Percentiles rank a stretch among this genome's conserved stretches.
Evolutionary conservation across 495 filamentous ascomycete species (phyloP).

Genomic region (Talaromyces stipitatus): DNA sequence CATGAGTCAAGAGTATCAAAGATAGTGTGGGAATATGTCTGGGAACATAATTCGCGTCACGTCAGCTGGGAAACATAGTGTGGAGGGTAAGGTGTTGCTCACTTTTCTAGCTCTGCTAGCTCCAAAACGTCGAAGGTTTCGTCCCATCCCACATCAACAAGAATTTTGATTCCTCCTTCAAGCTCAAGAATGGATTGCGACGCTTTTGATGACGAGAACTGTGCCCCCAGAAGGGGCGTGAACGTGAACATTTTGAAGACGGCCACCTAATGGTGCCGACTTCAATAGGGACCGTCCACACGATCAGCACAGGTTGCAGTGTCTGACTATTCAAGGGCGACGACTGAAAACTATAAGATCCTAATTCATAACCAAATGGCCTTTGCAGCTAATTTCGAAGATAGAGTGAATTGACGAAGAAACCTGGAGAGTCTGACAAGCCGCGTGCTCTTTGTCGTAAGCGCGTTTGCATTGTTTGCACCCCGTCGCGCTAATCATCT

Average conservation of each 20-base stretch:
- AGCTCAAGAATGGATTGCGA: constrained; percentile 94
- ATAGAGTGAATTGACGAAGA: not conserved
- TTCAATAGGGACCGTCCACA: not conserved
- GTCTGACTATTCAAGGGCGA: not conserved
- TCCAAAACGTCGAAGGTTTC: constrained; percentile 74
- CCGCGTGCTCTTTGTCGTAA: not conserved
- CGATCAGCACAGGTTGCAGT: not conserved
- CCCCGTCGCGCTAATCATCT: not conserved
- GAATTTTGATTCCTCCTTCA: constrained; percentile 90
- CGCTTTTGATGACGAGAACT: constrained; percentile 68
- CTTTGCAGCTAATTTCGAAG: constrained; percentile 2
- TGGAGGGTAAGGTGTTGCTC: constrained; percentile 17
- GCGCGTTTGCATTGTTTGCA: constrained; percentile 10
- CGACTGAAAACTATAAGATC: not conserved
- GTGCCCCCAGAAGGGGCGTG: constrained; percentile 84
- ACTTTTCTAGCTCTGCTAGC: constrained; percentile 85
- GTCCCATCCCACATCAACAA: constrained; percentile 95
- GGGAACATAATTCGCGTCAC: constrained; percentile 6
- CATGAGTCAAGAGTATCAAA: constrained; percentile 89
- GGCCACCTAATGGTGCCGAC: constrained; percentile 3
- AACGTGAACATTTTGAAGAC: constrained; percentile 78
- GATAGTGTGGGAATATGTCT: constrained; percentile 88
- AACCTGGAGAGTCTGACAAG: not conserved
- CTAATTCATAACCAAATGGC: not conserved
- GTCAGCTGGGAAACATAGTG: not conserved